These are phyloP conservation scores for Diaporthe sp. DNA, from an alignment of 2,329 filamentous ascomycete genomes.

Conservation along the genomic window DNA sequence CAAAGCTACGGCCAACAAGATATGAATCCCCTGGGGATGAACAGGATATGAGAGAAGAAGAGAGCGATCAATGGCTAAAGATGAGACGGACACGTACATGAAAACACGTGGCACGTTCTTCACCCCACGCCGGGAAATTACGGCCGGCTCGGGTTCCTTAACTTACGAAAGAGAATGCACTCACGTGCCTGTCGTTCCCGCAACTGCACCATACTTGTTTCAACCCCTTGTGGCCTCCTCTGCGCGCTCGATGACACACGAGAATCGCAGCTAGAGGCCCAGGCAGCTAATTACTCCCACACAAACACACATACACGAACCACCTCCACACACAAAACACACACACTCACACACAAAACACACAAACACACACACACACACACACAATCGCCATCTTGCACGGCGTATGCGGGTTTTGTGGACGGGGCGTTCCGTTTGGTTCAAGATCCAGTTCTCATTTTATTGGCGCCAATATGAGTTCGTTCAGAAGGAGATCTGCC, in stretches of 20 bases:
- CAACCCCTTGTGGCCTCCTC: neutral
- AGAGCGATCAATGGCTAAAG: conserved; percentile 21
- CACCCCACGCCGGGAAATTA: neutral
- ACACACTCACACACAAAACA: too few species aligned
- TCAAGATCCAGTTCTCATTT: neutral
- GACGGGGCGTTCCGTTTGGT: neutral
- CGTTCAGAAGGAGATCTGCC: too few species aligned
- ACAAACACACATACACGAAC: neutral
- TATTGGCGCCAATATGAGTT: neutral
- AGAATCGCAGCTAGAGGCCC: neutral
- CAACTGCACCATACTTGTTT: neutral
- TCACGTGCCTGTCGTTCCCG: conserved; percentile 23
- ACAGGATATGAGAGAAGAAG: conserved; percentile 56
- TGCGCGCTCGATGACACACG: neutral
- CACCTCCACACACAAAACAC: neutral
- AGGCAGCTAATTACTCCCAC: neutral
- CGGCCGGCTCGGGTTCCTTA: neutral
- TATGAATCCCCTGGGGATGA: conserved; percentile 67
- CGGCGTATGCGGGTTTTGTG: neutral
- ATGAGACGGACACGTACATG: conserved; percentile 21
- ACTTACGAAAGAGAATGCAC: conserved; percentile 9
- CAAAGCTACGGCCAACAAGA: conserved; percentile 42
- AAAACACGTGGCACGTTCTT: conserved; percentile 17
- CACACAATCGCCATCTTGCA: neutral
- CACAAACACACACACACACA: neutral